Evolutionary conservation across 306 rosid species (phyloP).

Genomic region (Castanea crenata): DNA sequence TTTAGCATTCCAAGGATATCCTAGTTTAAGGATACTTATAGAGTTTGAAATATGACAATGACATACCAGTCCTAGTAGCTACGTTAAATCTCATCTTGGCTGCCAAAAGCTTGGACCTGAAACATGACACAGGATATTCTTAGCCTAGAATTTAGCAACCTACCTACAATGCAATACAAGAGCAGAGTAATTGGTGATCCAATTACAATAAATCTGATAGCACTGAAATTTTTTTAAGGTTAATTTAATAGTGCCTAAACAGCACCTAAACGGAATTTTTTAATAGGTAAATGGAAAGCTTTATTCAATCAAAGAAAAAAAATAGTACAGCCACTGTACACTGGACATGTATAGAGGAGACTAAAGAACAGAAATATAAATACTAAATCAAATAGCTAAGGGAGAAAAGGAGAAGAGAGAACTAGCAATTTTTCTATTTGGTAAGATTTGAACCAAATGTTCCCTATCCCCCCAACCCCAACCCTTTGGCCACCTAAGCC

Average conservation of each 20-base stretch:
- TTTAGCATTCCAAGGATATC: background rate
- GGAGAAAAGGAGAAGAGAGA: background rate
- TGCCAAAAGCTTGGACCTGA: slow-evolving; percentile 84
- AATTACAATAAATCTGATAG: background rate
- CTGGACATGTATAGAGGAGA: too few species aligned
- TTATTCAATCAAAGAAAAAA: too few species aligned
- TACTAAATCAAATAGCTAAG: background rate
- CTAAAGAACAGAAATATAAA: background rate
- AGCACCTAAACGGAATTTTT: too few species aligned
- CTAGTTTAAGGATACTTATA: background rate
- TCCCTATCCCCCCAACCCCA: background rate
- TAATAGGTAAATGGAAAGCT: too few species aligned
- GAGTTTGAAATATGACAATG: background rate
- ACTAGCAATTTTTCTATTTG: background rate
- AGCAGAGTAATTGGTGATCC: background rate
- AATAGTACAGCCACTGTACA: too few species aligned
- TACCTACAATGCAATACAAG: background rate
- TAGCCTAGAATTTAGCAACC: background rate
- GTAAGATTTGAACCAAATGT: background rate
- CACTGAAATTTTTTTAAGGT: background rate
- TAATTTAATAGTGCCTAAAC: too few species aligned
- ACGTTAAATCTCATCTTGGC: slow-evolving; percentile 58
- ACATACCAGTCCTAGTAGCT: slow-evolving; percentile 35
- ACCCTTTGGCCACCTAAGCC: background rate
- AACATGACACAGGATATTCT: slow-evolving; percentile 20